Evolutionary conservation across 2,329 filamentous ascomycete species (phyloP), one percentile per base, ranked within the genome.

Genomic region (Chrysoporthe austroafricana): DNA sequence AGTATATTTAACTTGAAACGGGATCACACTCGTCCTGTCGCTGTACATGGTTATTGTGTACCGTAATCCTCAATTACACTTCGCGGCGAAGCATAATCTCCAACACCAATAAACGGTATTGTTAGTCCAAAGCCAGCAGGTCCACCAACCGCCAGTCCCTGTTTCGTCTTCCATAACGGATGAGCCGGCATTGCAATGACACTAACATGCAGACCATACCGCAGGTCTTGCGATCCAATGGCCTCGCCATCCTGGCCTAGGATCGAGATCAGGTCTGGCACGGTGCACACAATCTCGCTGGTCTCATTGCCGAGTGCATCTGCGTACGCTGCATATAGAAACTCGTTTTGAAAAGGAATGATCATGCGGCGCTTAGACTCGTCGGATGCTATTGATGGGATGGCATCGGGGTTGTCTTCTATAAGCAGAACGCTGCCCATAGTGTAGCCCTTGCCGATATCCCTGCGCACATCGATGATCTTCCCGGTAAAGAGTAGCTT

Each of bases 131-230:
- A 70, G 21, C 56, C 64, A 14, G 13, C 42, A 18, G 67, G 69
- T 7, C 67, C 64, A 18, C 64, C 64, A 4, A 69, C 62, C 21
- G 36, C 46, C 11, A 70, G 44, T 21, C 67, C 79, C 62, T 73
- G 72, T 3, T 76, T 75, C 1, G 76, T 79, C 72, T 76, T 84
- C 84, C 85, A 87, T 13, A 85, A 71, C 0, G 83, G 82, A 67
- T 84, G 82, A 1, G 82, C 81, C 2, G 83, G 77, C 43, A 86
- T 75, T 0, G 78, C 84, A 67, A 86, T 81, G 0, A 86, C 84
- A 43, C 74, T 81, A 0, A 86, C 84, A 4, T 79, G 76, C 2
- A 86, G 70, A 0, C 85, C 85, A 64, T 86, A 87, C 11, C 84
- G 78, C 42, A 85, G 74, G 34, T 86, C 83, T 16, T 82, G 80